Evolutionary conservation across 495 filamentous ascomycete species (phyloP), one percentile per base, ranked within the genome.

Genomic region (Trichoderma asperelloides): DNA sequence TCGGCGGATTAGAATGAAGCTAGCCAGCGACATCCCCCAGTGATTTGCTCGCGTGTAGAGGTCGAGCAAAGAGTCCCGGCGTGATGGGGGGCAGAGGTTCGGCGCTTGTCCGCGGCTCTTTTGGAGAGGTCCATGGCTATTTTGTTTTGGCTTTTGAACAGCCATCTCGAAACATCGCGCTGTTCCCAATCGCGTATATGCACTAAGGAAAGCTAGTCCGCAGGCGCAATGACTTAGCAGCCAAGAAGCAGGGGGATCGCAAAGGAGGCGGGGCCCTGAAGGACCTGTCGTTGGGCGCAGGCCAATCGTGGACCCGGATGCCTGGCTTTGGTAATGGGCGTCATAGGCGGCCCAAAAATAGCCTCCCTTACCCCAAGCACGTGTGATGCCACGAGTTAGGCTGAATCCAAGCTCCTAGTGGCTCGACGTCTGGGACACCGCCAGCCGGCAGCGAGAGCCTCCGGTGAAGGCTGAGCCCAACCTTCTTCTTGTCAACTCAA

Each of bases 101-200:
- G 55, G 55, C 55, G 55, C 55, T 60, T 60, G 55, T 60, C 55
- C 55, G 55, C 55, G 55, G 55, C 55, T 60, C 55, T 60, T 60
- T 60, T 60, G 49, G 21, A 55, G 49, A 55, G 49, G 49, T 21
- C 41, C 49, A 55, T 55, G 16, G 49, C 49, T n/a, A 21, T 37
- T 37, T 37, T 15, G 41, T 45, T 15, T 45, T 45, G 41, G 41
- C 12, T 16, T n/a, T n/a, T n/a, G n/a, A n/a, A n/a, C n/a, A n/a
- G n/a, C n/a, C n/a, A n/a, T n/a, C n/a, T 15, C 41, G 18, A 51
- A 9, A n/a, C 47, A 37, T 37, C 9, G 47, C 47, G 47, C 47
- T 51, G 47, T 51, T 51, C 47, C 47, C 47, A 51, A 51, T 51
- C 8, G 18, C 47, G 47, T 3, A 18, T 21, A 18, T 51, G 16